These are phyloP conservation scores for Pseudodiploospora longispora DNA, from an alignment of 2,329 filamentous ascomycete genomes.

Conservation along the genomic window DNA sequence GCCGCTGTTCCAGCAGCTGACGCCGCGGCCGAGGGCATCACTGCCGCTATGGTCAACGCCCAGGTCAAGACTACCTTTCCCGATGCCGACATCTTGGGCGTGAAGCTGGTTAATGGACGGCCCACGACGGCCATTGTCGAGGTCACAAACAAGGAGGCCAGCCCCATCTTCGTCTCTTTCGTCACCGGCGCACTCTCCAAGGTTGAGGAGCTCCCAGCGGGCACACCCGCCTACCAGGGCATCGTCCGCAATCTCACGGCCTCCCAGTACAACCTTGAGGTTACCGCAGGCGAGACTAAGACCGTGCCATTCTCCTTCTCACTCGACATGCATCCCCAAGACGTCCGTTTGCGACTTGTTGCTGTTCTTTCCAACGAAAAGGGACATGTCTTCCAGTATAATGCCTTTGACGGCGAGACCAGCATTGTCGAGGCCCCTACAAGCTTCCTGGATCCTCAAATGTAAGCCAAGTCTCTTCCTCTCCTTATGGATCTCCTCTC, in stretches of 20 bases:
- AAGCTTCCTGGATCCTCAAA: slow-evolving; percentile 89
- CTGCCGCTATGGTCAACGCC: slow-evolving; percentile 42
- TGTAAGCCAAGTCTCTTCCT: slow-evolving; percentile 49
- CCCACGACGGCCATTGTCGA: slow-evolving; percentile 76
- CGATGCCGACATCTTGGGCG: slow-evolving; percentile 77
- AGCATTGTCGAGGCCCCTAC: slow-evolving; percentile 83
- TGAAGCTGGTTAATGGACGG: slow-evolving; percentile 91
- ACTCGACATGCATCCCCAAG: slow-evolving; percentile 88
- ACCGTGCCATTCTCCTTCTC: slow-evolving; percentile 75
- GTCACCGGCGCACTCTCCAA: slow-evolving; percentile 65
- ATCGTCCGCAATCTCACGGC: slow-evolving; percentile 81
- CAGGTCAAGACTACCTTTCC: slow-evolving; percentile 56
- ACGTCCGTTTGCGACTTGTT: slow-evolving; percentile 69
- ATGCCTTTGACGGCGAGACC: slow-evolving; percentile 74
- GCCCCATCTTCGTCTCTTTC: slow-evolving; percentile 66
- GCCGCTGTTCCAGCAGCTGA: slow-evolving; percentile 4
- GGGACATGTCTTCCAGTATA: slow-evolving; percentile 65
- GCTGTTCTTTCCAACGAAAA: slow-evolving; percentile 63
- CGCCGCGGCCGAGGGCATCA: slow-evolving; percentile 3
- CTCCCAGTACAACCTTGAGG: slow-evolving; percentile 62
- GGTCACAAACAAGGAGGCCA: slow-evolving; percentile 74
- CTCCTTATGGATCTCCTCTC: not conserved
- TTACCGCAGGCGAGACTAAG: slow-evolving; percentile 69
- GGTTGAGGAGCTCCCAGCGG: slow-evolving; percentile 43
- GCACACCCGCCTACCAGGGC: slow-evolving; percentile 35